Percentiles rank a stretch among this genome's conserved stretches.
Conservation (phyloP, 176 grass and related monocot species). For the Rhynchospora pubera region DNA sequence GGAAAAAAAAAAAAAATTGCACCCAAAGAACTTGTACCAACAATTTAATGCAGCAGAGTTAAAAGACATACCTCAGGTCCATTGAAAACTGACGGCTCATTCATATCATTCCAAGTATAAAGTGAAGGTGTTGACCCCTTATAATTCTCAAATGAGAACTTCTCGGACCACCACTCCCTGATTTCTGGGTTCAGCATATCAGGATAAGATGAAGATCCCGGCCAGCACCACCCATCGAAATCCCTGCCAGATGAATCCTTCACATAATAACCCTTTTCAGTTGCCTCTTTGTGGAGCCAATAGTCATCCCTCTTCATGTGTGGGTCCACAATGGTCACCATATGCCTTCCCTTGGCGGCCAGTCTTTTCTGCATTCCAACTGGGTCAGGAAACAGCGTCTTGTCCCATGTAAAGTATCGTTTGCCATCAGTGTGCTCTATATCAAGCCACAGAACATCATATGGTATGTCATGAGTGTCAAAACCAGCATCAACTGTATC, state of each 20-base stretch:
- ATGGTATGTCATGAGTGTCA: conserved; percentile 90
- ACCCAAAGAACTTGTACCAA: background rate
- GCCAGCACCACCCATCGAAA: conserved; percentile 95
- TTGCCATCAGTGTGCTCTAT: conserved; percentile 95
- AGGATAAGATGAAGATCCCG: conserved; percentile 75
- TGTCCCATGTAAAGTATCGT: conserved; percentile 94
- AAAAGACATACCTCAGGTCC: conserved; percentile 72
- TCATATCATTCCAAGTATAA: conserved; percentile 98
- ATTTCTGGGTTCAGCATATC: conserved; percentile 92
- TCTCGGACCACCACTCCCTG: conserved; percentile 89
- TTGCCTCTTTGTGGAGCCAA: conserved; percentile 72
- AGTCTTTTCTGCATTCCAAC: conserved; percentile 74
- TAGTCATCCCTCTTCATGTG: conserved; percentile 79
- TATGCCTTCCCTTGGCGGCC: conserved; percentile 71
- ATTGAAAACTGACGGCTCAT: conserved; percentile 96
- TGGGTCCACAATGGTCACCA: conserved; percentile 94
- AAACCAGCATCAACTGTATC: conserved; percentile 64
- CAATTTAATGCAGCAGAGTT: background rate
- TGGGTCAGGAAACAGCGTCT: conserved; percentile 54
- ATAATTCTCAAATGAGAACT: conserved; percentile 70
- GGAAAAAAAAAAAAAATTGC: background rate
- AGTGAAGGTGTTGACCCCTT: conserved; percentile 76
- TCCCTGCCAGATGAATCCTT: conserved; percentile 74
- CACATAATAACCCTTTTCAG: conserved; percentile 81
- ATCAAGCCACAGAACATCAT: conserved; percentile 94